phyloP scores from a whole-genome alignment of 1,284 basidiomycete genomes.

The Leccinum huronense region DNA sequence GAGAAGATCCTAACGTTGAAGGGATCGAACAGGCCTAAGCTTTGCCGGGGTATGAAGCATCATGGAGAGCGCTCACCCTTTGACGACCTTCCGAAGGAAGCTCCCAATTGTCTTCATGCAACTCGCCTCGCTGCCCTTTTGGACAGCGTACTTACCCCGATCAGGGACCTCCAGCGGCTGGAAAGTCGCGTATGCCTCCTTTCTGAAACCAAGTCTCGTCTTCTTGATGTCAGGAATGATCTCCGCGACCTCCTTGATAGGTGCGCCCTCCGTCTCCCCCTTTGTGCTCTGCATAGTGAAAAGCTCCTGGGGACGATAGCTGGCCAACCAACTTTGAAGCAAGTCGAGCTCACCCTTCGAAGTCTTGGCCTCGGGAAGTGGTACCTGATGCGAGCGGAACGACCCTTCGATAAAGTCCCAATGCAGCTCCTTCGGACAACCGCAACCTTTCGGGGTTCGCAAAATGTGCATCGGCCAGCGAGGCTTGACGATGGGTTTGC shows the following conservation, averaged over 20 bases:
- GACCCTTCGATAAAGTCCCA: constrained; percentile 77
- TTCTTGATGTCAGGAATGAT: constrained; percentile 53
- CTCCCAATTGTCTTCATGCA: constrained; percentile 77
- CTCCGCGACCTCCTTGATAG: constrained; percentile 50
- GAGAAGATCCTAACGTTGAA: constrained; percentile 83
- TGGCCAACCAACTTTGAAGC: constrained; percentile 69
- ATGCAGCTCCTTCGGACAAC: constrained; percentile 62
- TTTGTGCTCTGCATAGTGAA: constrained; percentile 40
- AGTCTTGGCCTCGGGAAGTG: constrained; percentile 69
- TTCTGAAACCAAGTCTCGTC: constrained; percentile 63
- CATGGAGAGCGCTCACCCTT: constrained; percentile 41
- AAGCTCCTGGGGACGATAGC: constrained; percentile 63
- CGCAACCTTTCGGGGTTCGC: constrained; percentile 80
- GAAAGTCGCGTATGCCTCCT: constrained; percentile 67
- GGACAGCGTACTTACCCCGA: constrained; percentile 57
- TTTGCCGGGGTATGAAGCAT: neutral
- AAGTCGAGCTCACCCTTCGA: constrained; percentile 59
- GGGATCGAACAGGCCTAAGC: constrained; percentile 41
- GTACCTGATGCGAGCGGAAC: constrained; percentile 76
- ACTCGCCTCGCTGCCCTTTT: constrained; percentile 59
- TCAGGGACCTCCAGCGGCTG: constrained; percentile 60
- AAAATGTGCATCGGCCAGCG: constrained; percentile 85
- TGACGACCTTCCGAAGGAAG: constrained; percentile 59
- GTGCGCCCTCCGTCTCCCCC: constrained; percentile 40
- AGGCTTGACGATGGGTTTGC: constrained; percentile 77